A percentile compares a stretch with the other conserved stretches of the same genome.
Conservation (phyloP, 208 protist species). For the Tritrichomonas musculus region DNA sequence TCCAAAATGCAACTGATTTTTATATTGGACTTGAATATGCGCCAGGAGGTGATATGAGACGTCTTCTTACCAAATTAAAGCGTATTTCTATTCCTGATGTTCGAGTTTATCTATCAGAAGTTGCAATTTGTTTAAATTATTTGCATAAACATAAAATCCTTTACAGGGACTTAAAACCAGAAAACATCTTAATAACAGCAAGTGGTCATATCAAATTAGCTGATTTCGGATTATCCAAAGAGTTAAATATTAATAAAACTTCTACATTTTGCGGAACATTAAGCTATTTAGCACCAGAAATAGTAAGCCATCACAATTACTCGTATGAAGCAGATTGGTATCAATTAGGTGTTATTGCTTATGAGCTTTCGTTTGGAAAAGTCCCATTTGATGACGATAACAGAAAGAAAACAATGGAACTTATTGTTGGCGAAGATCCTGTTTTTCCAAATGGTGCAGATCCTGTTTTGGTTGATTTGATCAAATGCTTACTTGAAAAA, state of each 20-base stretch:
- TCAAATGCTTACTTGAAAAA: background rate
- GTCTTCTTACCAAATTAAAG: background rate
- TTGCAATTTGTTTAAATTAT: conserved; percentile 32
- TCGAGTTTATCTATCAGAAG: conserved; percentile 18
- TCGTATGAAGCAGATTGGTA: conserved; percentile 53
- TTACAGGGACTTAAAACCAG: conserved; percentile 40
- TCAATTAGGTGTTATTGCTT: conserved; percentile 52
- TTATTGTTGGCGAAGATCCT: background rate
- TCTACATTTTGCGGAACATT: conserved; percentile 33
- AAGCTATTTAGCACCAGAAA: conserved; percentile 39
- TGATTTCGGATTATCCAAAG: conserved; percentile 41
- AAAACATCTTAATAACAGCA: conserved; percentile 39
- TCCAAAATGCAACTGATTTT: background rate
- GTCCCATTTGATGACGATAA: conserved; percentile 45
- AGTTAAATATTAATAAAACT: background rate
- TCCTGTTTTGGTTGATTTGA: background rate
- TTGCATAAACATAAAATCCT: conserved; percentile 23
- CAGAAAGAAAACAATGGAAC: background rate
- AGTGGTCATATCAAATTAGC: conserved; percentile 43
- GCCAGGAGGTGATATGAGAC: background rate
- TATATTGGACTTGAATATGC: conserved; percentile 30
- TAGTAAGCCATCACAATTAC: background rate
- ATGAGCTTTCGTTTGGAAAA: conserved; percentile 49
- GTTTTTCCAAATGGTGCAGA: background rate
- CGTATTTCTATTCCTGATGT: background rate